Base-by-base conservation (phyloP, 2,329 filamentous ascomycete species). In the Grosmannia huntii region DNA sequence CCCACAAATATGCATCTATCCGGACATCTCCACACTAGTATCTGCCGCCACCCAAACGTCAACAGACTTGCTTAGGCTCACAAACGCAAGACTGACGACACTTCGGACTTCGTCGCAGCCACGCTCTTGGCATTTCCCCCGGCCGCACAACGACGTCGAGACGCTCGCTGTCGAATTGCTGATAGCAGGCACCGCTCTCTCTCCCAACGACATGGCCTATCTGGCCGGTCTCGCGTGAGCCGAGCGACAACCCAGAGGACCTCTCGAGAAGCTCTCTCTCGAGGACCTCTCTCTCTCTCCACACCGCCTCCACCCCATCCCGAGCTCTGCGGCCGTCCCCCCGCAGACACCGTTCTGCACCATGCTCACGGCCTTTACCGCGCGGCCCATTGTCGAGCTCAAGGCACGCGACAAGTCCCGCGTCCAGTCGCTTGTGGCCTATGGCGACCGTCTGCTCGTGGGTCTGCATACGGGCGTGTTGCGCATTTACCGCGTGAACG, bases 341-440 rank as follows among this genome's bases (percentile, higher is more conserved):
- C 16, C 14, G 21, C 11, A 33, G 21, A 27, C 51, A 31, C 19
- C 41, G 5, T 23, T 27, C 16, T 4, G 21, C 71, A 78, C 77
- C 73, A 96, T 96, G 94, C 86, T 99, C 74, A 95, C 92, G 74
- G 94, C 94, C 70, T 99, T 99, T 75, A 95, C 88, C 66, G 91
- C 94, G 76, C 88, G 89, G 69, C 89, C 91, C 63, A 92, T 99
- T 71, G 88, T 97, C 79, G 94, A 99, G 87, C 87, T 99, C 68
- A 91, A 88, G 76, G 85, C 85, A 72, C 86, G 89, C 72, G 92
- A 97, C 82, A 96, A 95, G 78, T 95, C 89, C 64, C 94, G 87
- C 78, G 96, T 99, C 73, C 94, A 99, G 75, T 94, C 89, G 55
- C 89, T 99, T 64, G 80, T 97, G 53, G 89, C 92, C 61, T 89